phyloP scores from a whole-genome alignment of 192 early-diverging fungal genomes.

The Phlyctochytrium planicorne region DNA sequence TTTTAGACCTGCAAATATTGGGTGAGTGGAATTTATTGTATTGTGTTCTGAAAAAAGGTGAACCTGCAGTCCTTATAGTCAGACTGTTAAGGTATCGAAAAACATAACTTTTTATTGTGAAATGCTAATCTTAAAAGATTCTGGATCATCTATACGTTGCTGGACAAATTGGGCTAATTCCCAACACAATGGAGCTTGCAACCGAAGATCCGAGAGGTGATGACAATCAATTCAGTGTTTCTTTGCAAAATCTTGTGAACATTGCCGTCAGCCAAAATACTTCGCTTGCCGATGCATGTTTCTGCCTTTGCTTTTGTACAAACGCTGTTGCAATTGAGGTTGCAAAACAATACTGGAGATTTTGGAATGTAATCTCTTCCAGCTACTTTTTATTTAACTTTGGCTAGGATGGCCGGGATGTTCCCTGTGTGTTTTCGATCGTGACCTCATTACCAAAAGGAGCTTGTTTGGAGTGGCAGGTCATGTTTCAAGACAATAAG shows the following conservation, averaged over 20 bases:
- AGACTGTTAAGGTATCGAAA: constrained; percentile 63
- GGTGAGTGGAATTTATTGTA: constrained; percentile 25
- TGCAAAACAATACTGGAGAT: neutral
- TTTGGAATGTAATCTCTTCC: neutral
- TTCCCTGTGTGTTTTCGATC: neutral
- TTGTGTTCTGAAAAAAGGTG: neutral
- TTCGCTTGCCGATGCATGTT: neutral
- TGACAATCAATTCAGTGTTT: neutral
- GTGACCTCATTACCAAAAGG: neutral
- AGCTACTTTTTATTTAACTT: neutral
- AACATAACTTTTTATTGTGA: constrained; percentile 4
- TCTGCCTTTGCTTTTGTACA: neutral
- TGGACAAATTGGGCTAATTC: constrained; percentile 78
- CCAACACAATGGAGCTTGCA: constrained; percentile 60
- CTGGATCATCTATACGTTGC: constrained; percentile 66
- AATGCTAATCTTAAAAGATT: constrained; percentile 32
- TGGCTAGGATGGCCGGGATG: neutral
- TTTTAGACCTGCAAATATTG: constrained; percentile 75
- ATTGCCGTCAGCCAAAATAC: neutral
- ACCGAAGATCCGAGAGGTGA: neutral
- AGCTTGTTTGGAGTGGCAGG: neutral
- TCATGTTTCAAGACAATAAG: neutral
- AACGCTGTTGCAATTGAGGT: neutral
- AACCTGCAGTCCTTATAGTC: constrained; percentile 68
- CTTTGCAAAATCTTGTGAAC: neutral